These are phyloP conservation scores for Colletotrichum aenigma DNA, from an alignment of 2,329 filamentous ascomycete species.

Conservation along the genomic window DNA sequence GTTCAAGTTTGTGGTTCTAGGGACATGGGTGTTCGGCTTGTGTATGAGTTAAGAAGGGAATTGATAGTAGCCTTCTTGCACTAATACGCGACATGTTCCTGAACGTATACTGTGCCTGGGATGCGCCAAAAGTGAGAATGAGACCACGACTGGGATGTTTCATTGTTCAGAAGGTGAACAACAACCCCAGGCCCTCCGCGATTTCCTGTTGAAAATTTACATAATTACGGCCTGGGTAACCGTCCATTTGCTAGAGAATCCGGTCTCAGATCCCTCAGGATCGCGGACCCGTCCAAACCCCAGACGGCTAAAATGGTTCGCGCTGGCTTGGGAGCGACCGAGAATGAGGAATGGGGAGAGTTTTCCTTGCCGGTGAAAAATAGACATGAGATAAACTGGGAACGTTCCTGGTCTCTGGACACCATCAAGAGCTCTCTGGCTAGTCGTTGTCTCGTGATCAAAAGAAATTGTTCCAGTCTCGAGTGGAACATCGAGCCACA, in stretches of 20 bases:
- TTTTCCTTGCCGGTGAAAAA: neutral
- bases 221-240: neutral
- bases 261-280: neutral
- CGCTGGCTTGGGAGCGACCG: neutral
- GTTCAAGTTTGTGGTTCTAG: neutral
- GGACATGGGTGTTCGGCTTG: neutral
- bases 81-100: neutral
- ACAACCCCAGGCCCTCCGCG: neutral
- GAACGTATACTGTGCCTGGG: neutral
- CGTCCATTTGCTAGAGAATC: neutral
- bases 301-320: neutral
- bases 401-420: neutral
- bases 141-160: neutral
- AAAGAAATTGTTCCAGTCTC: neutral
- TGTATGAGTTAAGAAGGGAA: neutral
- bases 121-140: neutral
- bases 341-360: neutral
- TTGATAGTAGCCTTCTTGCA: neutral
- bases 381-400: neutral
- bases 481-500: neutral
- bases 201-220: neutral
- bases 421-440: neutral
- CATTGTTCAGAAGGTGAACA: neutral
- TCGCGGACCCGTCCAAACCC: neutral
- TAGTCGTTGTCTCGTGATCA: neutral